Base-by-base conservation (phyloP, 2,329 filamentous ascomycete genomes). In the Colletotrichum cereale region DNA sequence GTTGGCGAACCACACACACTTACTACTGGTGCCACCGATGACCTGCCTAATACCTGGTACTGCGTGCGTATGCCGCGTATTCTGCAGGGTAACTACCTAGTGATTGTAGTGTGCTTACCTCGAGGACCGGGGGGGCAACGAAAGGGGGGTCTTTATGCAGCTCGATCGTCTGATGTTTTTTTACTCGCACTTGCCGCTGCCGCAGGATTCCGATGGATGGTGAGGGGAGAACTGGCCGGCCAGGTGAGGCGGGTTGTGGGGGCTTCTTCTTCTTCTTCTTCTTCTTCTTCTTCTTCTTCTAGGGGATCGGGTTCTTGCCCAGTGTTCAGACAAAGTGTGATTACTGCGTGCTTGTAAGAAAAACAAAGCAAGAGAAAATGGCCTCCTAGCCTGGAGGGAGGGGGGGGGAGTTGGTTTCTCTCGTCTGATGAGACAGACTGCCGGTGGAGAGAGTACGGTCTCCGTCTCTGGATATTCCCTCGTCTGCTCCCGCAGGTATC, bases 131-230 rank as follows among this genome's bases (percentile, higher is more conserved):
- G 21, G 31, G 31, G 14, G 48, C 18, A n/a, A n/a, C n/a, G 21
- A 5, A 47, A 67, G 58, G 53, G 29, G 69, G 69, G 53, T 40
- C 42, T 18, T 48, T 36, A 53, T 71, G 58, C 60, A 42, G 47
- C 65, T 64, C 65, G 69, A 71, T 71, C 65, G 65, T 71, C 69
- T 68, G 69, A 71, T 71, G 47, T 71, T 68, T 53, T 31, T 42
- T 34, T 44, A 7, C 34, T 34, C 34, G 40, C 55, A 62, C 63
- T 52, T 71, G 50, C 56, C 63, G 50, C 63, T 36, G 67, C 56
- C 48, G 64, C 50, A 53, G 57, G 64, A 44, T 62, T 67, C 57
- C 56, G 29, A 42, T 40, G 44, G 50, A 71, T 57, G 34, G 47
- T 57, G 66, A 58, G 16, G 40, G 26, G 50, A 40, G 50, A 44